These are phyloP conservation scores for Barnettozyma hawaiiensis DNA, from an alignment of 1,139 yeast species.

Conservation along the genomic window DNA sequence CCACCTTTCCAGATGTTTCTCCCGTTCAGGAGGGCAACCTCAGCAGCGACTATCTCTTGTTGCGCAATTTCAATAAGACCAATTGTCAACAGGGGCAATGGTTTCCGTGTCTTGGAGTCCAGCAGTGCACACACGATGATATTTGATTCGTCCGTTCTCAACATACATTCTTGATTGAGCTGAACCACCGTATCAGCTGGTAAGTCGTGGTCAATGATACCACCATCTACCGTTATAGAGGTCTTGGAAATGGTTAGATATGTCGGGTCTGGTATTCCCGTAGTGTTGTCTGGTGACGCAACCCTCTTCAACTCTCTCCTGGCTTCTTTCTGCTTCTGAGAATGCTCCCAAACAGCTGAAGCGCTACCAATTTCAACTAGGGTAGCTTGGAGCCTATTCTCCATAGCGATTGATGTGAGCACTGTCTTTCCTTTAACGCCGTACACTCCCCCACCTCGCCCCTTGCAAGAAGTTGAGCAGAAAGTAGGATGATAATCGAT, in stretches of 20 bases:
- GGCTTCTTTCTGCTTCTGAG: too few species aligned
- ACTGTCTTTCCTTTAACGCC: too few species aligned
- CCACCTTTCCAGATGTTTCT: not conserved
- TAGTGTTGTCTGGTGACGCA: not conserved
- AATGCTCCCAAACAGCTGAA: not conserved
- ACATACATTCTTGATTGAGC: not conserved
- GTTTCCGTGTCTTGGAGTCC: not conserved
- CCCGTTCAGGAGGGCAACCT: not conserved
- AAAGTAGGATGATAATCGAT: too few species aligned
- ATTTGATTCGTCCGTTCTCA: not conserved
- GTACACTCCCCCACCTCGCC: not conserved
- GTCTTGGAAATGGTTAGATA: conserved; percentile 8
- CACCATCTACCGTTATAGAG: not conserved
- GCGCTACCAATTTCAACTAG: not conserved
- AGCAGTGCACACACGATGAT: not conserved
- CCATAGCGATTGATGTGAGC: not conserved
- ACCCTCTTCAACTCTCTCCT: not conserved
- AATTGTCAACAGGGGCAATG: not conserved
- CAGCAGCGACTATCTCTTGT: not conserved
- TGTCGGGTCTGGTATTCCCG: conserved; percentile 6
- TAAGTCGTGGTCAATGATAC: not conserved
- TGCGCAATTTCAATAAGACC: not conserved
- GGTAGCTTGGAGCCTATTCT: not conserved
- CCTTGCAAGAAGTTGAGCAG: too few species aligned
- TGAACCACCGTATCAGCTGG: not conserved